Conservation (phyloP, 2,329 filamentous ascomycete genomes). For the Botryotinia narcissicola region DNA sequence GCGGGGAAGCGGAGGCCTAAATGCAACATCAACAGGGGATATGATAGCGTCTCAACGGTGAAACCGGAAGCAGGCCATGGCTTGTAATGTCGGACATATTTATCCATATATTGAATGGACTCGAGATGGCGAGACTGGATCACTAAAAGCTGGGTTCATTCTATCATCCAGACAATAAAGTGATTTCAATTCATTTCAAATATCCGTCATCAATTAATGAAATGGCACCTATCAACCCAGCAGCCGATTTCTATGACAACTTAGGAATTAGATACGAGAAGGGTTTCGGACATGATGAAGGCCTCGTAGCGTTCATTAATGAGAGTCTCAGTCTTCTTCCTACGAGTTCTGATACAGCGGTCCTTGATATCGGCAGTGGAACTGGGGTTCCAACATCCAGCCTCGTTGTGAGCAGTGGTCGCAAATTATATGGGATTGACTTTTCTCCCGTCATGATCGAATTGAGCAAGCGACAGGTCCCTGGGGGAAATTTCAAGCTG, state of each 20-base stretch:
- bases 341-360: neutral
- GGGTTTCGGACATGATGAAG: constrained; percentile 12
- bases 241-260: constrained; percentile 15
- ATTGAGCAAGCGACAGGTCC: constrained; percentile 22
- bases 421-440: constrained; percentile 27
- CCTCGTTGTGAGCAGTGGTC: constrained; percentile 26
- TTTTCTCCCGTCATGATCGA: constrained; percentile 38
- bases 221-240: constrained; percentile 2
- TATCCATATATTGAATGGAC: neutral
- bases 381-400: constrained; percentile 36
- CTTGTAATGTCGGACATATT: neutral
- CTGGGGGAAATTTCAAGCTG: constrained; percentile 23
- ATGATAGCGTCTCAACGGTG: neutral
- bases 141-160: neutral
- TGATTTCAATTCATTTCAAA: neutral
- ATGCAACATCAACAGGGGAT: neutral
- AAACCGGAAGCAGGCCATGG: neutral
- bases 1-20: neutral
- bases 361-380: constrained; percentile 40
- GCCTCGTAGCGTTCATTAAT: constrained; percentile 11
- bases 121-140: neutral
- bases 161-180: neutral
- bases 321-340: neutral
- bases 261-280: constrained; percentile 8
- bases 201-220: neutral